These are phyloP conservation scores for Colletotrichum sp. DNA, from an alignment of 2,329 filamentous ascomycete genomes.

Conservation along the genomic window DNA sequence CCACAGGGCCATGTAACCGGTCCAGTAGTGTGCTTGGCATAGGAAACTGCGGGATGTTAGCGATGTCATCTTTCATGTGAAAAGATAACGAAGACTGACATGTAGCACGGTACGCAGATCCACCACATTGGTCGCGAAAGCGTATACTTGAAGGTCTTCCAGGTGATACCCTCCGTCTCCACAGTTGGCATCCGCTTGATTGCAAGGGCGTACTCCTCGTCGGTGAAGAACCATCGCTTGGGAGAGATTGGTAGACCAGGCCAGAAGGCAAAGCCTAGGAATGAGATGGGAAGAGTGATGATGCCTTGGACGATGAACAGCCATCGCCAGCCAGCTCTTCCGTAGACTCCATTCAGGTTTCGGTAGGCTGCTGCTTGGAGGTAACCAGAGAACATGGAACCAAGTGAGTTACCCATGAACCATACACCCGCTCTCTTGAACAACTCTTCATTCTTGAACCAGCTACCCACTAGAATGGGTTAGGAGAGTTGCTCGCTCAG, in stretches of 20 bases:
- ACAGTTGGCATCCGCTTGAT: constrained; percentile 28
- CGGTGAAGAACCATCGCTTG: constrained; percentile 31
- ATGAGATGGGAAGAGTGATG: constrained; percentile 26
- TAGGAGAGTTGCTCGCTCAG: neutral
- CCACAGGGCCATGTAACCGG: constrained; percentile 24
- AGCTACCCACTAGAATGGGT: constrained; percentile 42
- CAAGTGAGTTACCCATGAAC: constrained; percentile 55
- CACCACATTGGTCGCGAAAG: constrained; percentile 26
- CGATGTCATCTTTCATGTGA: fast-evolving
- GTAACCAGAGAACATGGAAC: constrained; percentile 61
- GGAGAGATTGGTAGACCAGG: constrained; percentile 34
- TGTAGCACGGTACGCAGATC: constrained; percentile 26
- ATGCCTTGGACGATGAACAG: constrained; percentile 45
- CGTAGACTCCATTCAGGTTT: constrained; percentile 53
- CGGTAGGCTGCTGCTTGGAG: constrained; percentile 60
- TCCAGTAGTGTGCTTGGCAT: constrained; percentile 28
- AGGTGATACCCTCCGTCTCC: constrained; percentile 25
- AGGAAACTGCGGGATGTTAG: constrained; percentile 18
- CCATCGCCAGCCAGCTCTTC: constrained; percentile 43
- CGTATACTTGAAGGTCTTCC: constrained; percentile 27
- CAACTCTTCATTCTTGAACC: constrained; percentile 43
- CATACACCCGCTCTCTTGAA: constrained; percentile 58
- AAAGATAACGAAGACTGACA: neutral
- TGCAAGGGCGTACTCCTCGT: constrained; percentile 29
- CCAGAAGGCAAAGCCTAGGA: constrained; percentile 35